These are phyloP conservation scores for Mortierella sp. DNA, from an alignment of 371 early-diverging fungal species.

Conservation along the genomic window DNA sequence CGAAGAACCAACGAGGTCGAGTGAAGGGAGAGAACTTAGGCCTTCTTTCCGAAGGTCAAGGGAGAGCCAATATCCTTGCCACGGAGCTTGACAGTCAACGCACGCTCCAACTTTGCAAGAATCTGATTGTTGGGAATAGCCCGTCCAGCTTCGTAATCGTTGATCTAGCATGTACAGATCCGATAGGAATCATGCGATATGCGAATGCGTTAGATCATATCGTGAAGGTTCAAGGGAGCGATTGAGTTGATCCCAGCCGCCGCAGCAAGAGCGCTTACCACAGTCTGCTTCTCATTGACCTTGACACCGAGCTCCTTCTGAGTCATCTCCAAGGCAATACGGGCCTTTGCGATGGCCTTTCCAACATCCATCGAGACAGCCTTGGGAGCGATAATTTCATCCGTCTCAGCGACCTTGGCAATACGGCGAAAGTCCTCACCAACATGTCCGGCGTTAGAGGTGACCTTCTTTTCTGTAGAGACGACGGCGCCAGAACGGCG, in stretches of 20 bases:
- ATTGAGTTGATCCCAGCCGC: too few relatives aligned
- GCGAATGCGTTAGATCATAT: too few relatives aligned
- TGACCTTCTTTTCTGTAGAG: conserved; percentile 75
- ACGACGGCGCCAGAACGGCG: conserved; percentile 80
- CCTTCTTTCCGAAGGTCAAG: conserved; percentile 74
- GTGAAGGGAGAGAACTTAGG: background rate
- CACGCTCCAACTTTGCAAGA: conserved; percentile 90
- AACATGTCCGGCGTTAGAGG: conserved; percentile 78
- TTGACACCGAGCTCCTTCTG: conserved; percentile 92
- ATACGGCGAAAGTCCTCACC: conserved; percentile 79
- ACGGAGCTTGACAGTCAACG: conserved; percentile 89
- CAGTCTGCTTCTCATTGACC: conserved; percentile 87
- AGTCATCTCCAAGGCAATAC: conserved; percentile 80
- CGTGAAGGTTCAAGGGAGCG: too few relatives aligned
- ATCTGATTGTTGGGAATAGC: conserved; percentile 94
- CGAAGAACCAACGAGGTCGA: background rate
- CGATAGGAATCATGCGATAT: too few relatives aligned
- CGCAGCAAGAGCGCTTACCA: conserved; percentile 55
- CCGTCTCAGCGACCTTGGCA: conserved; percentile 92
- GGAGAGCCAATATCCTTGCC: conserved; percentile 88
- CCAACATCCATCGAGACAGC: conserved; percentile 82
- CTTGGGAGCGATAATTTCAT: conserved; percentile 82
- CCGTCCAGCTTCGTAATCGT: conserved; percentile 91
- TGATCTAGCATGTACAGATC: too few relatives aligned
- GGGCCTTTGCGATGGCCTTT: conserved; percentile 86